A percentile compares a stretch with the other conserved stretches of the same genome.
Conservation (phyloP, 768 basidiomycete species). For the Scleroderma citrinum region DNA sequence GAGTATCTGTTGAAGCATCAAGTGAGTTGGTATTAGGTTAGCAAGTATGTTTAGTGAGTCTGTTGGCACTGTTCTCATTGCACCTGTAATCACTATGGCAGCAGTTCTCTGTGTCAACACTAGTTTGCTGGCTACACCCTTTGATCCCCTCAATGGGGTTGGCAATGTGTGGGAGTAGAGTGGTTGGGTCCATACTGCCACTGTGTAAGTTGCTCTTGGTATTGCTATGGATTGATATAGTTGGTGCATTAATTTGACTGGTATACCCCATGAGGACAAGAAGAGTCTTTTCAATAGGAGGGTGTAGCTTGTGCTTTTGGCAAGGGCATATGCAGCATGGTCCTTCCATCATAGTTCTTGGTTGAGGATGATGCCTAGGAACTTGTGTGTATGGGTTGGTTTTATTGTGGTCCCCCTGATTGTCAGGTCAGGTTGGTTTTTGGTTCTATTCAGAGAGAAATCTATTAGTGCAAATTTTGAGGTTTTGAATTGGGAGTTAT, state of each 20-base stretch:
- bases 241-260: too few relatives aligned
- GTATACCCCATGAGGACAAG: too few relatives aligned
- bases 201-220: too few relatives aligned
- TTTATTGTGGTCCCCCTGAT: background rate
- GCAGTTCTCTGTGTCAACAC: background rate
- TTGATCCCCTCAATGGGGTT: background rate
- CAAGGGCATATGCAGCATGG: background rate
- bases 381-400: background rate
- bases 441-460: background rate
- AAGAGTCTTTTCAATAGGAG: background rate
- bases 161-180: background rate
- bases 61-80: background rate
- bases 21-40: background rate
- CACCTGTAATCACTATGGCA: background rate
- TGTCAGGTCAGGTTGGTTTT: background rate
- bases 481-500: background rate
- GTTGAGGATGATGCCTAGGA: constrained; percentile 3
- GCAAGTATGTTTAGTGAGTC: too few relatives aligned
- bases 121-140: background rate
- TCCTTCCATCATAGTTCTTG: background rate
- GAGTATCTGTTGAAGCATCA: background rate
- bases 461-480: background rate
- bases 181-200: background rate
- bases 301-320: background rate
- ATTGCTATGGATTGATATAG: background rate